Evolutionary conservation across 768 basidiomycete genomes (phyloP), one percentile per base, ranked within the genome.

Genomic region (Calocybe indica): DNA sequence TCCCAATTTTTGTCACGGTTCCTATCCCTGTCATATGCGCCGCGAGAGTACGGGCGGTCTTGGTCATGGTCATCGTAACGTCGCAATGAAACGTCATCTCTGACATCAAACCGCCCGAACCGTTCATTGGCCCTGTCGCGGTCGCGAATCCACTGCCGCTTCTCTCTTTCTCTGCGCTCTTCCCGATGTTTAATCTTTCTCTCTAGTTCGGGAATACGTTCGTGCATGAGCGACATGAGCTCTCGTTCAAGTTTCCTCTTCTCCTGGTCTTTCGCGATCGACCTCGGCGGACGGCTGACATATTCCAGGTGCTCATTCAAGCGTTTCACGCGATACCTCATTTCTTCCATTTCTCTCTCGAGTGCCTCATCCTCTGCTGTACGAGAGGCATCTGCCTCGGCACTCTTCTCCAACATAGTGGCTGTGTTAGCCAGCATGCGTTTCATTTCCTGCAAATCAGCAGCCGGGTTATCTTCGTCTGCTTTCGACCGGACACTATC

Each of bases 251-350:
- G 72, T 54, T 82, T 78, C 14, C 95, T 70, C 46, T 85, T 73
- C 60, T 98, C 93, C 53, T 92, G 87, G 47, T 96, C 92, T 66
- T 87, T 88, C 12, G 78, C 75, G 7, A 70, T 61, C 3, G 82
- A 79, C 49, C 83, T 76, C 1, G 91, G 81, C 0, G 91, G 88
- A 6, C 85, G 80, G 2, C 82, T 79, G 45, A 84, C 82, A 54
- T 93, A 89, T 37, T 96, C 92, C 30, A 99, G 70, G 62, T 98
- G 95, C 43, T 96, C 92, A 59, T 90, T 85, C 4, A 99, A 77
- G 14, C 93, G 73, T 59, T 82, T 81, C 40, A 96, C 91, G 29
- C 86, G 79, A 58, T 90, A 91, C 38, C 80, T 81, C 40, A 99
- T 69, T 53, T 94, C 90, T 6, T 85, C 79, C 68, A 96, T 76